Base-by-base conservation (phyloP, 169 alveolate genomes). In the Plasmodium berghei region DNA sequence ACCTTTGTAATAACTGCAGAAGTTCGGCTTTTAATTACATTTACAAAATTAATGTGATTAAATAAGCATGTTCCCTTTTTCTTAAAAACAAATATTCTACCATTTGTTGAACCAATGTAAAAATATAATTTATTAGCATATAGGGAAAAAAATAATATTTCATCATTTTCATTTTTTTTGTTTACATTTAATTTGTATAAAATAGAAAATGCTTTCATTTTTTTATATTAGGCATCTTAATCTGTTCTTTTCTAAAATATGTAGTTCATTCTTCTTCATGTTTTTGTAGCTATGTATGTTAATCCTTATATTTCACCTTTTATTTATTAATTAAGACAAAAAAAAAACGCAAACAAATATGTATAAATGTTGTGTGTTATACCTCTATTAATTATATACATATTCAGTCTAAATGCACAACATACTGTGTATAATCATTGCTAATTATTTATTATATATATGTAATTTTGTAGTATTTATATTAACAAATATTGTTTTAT, bases 121-220 rank as follows among this genome's bases (percentile, higher is more conserved):
- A 77, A 58, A 77, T 40, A 62, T 5, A 45, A 18, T 26, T 77
- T 64, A 56, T 58, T 63, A 4, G 66, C 58, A 52, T 56, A 46
- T 9, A 77, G 49, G 52, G 77, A 77, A 54, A 77, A 77, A 69
- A 77, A 64, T 5, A 64, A 20, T 20, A 22, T 56, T 49, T 64
- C 89, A 5, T 45, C 48, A 58, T 61, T 20, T 9, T 54, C 5
- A 52, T 77, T 42, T 18, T 34, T 59, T 70, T 49, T 64, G 34
- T 77, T 45, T 28, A 42, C 75, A 26, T 77, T 66, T 58, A 77
- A 52, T 24, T 77, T 77, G 26, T 77, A 58, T 64, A 77, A 69
- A 28, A 77, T 26, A 45, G 89, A 74, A 77, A 64, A 77, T 12
- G 77, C 58, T 77, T 77, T 77, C 89, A 77, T 77, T 77, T 77